Base-by-base conservation (phyloP, 2,329 filamentous ascomycete genomes). In the Venturia pyrina region DNA sequence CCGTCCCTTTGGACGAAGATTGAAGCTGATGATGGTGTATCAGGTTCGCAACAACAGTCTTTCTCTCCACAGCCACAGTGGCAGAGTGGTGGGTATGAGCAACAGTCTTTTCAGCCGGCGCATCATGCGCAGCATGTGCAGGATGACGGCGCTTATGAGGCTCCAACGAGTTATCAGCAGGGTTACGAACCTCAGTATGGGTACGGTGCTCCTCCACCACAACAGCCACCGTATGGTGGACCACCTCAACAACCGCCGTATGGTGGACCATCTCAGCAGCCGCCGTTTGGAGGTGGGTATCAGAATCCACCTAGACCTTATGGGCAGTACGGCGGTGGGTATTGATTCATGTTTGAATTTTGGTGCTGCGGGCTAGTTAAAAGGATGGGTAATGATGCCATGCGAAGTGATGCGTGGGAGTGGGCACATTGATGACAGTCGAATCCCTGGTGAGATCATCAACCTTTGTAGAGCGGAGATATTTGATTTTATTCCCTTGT, bases 301-400 rank as follows among this genome's bases (percentile, higher is more conserved):
- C 34, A 63, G 34, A 40, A 56, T 28, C 37, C 60, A 19, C 41
- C 41, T 3, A 43, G 66, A 5, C 60, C 63, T 46, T 61, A 57
- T 61, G 65, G 65, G 37, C 64, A 65, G 53, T 66, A 70, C 66
- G 53, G 10, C 71, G 73, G 68, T 70, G 68, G 53, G 28, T 67
- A 67, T 60, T 41, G 63, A 21, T 63, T 61, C 4, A 28, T 5
- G 48, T 15, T 19, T 34, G 32, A 5, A 21, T 37, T 7, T 2
- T 37, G 32, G 53, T 34, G 6, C n/a, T 37, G 28, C 32, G 8
- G 15, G 15, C 7, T 34, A 32, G 28, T 1, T 2, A 59, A 37
- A 8, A 13, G 32, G 28, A 34, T 21, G 15, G 13, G 10, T 37
- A 3, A n/a, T 59, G 15, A 37, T n/a, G 28, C 6, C 32, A 57